These are phyloP conservation scores for Aspergillus jensenii DNA, from an alignment of 2,329 filamentous ascomycete genomes.

Conservation along the genomic window DNA sequence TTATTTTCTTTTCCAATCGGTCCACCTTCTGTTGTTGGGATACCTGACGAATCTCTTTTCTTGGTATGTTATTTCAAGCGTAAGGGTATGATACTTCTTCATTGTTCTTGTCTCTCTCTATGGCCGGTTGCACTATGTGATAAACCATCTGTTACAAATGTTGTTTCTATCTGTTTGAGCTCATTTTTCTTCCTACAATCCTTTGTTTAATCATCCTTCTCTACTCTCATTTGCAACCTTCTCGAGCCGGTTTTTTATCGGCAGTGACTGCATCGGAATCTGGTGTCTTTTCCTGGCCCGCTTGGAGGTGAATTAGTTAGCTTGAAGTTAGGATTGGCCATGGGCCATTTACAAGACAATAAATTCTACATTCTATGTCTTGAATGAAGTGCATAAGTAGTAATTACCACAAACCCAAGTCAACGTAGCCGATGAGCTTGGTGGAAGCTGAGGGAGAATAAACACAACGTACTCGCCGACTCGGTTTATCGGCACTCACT, in stretches of 20 bases:
- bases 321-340: constrained; percentile 10
- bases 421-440: not conserved
- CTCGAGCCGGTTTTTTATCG: constrained; percentile 6
- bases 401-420: not conserved
- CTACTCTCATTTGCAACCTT: constrained; percentile 14
- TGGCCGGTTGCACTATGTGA: constrained; percentile 28
- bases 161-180: constrained; percentile 15
- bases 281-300: not conserved
- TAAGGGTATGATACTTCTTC: constrained; percentile 34
- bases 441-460: no score
- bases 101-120: constrained; percentile 36
- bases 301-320: constrained; percentile 11
- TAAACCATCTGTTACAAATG: constrained; percentile 19
- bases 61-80: constrained; percentile 26
- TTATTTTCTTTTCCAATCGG: constrained; percentile 17
- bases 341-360: constrained; percentile 10
- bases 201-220: constrained; percentile 10
- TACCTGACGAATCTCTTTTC: constrained; percentile 38
- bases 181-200: constrained; percentile 8
- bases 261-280: constrained; percentile 6
- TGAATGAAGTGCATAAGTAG: not conserved
- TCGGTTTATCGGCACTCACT: constrained; percentile 4
- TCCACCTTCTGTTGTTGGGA: constrained; percentile 20
- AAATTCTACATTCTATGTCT: constrained; percentile 17
- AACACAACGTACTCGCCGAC: not conserved